Base-by-base conservation (phyloP, 805 yeast species). In the baker's yeast (Saccharomyces cerevisiae) region DNA sequence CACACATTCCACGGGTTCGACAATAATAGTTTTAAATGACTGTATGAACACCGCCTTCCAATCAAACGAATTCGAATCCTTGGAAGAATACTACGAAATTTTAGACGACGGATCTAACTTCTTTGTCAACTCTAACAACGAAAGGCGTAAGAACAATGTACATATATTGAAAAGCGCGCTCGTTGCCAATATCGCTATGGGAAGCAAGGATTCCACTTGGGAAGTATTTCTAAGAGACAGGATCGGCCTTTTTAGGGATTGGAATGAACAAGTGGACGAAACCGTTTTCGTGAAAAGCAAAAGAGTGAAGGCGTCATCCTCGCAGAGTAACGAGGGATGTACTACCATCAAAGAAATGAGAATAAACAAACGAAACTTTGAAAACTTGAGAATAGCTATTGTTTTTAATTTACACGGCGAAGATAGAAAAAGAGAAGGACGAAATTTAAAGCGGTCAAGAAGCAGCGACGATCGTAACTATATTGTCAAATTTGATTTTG, bases 41-140 rank as follows among this genome's bases (percentile, higher is more conserved):
- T 63, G 69, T 47, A 67, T 68, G 70, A 68, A 68, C 53, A 68
- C 72, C 3, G 55, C 70, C 5, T 66, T 54, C 53, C 63, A 58
- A 36, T 22, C 41, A 13, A 24, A 28, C 6, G 58, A 55, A 36
- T n/a, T 47, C 5, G 47, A 41, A 21, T 28, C 57, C 2, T 22
- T 56, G 11, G 61, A 57, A n/a, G 59, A 66, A 17, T 55, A 56
- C 41, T 53, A 58, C 11, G 63, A 61, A 11, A 55, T 57, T 8
- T 28, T 61, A 6, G 60, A 56, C 21, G 60, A 57, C 32, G 61
- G 62, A 8, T 52, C 51, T 30, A 60, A 63, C 49, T 64, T 65
- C 51, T 56, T 60, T 17, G 66, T 65, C 22, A 59, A 59, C 28
- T 49, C 56, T 13, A 47, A 32, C n/a, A 30, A 46, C n/a, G 43